Conservation (phyloP, 2,329 filamentous ascomycete species). For the Pseudogymnoascus sp. region DNA sequence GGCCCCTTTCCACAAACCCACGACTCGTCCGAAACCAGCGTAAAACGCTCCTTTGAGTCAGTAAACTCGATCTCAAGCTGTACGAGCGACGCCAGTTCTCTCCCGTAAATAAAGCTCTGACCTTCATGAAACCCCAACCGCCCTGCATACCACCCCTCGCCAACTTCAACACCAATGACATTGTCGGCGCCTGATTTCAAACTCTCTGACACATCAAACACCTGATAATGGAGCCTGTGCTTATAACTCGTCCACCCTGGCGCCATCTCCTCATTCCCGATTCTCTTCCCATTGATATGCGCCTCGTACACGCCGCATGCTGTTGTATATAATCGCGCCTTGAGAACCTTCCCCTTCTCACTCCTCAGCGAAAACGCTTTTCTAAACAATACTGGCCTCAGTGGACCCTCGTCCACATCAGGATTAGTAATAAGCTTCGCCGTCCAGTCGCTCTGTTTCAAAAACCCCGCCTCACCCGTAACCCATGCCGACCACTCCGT, state of each 20-base stretch:
- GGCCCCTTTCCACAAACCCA: conserved; percentile 18
- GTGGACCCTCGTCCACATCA: conserved; percentile 14
- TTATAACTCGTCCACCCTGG: conserved; percentile 31
- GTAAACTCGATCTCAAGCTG: conserved; percentile 25
- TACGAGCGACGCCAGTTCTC: conserved; percentile 25
- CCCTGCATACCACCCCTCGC: conserved; percentile 42
- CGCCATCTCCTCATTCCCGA: conserved; percentile 25
- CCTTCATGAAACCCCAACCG: conserved; percentile 28
- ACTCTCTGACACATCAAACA: conserved; percentile 11
- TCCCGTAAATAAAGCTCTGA: conserved; percentile 31
- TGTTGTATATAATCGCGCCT: conserved; percentile 28
- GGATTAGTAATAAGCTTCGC: conserved; percentile 11
- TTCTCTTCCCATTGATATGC: conserved; percentile 27
- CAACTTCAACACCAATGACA: conserved; percentile 35
- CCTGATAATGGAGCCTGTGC: conserved; percentile 12
- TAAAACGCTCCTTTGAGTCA: conserved; percentile 11
- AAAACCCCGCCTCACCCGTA: background rate
- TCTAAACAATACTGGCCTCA: conserved; percentile 27
- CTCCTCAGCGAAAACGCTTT: conserved; percentile 20
- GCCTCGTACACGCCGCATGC: conserved; percentile 27
- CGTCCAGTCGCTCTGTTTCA: conserved; percentile 3
- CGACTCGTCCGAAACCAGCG: conserved; percentile 18
- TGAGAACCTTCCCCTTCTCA: background rate
- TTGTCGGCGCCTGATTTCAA: conserved; percentile 27
- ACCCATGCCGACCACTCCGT: conserved; percentile 6